These are phyloP conservation scores for Stachybotrys elegans DNA, from an alignment of 2,329 filamentous ascomycete genomes.

Conservation along the genomic window DNA sequence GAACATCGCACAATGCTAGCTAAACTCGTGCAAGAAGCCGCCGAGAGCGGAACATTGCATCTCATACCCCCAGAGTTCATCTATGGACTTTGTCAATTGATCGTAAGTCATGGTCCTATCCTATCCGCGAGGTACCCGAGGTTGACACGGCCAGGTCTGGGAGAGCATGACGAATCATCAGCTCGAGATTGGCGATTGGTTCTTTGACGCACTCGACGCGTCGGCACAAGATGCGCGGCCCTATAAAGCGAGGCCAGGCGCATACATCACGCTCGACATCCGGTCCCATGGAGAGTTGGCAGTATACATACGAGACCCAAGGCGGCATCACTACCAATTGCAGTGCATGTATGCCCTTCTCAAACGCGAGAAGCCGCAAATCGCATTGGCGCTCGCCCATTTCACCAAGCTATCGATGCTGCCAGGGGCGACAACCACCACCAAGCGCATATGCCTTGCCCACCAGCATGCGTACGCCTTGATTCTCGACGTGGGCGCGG, in stretches of 20 bases:
- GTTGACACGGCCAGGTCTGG: slow-evolving; percentile 7
- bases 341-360: slow-evolving; percentile 11
- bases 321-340: slow-evolving; percentile 6
- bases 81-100: slow-evolving; percentile 12
- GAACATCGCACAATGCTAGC: slow-evolving; percentile 12
- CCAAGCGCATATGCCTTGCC: slow-evolving; percentile 1
- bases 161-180: slow-evolving; percentile 13
- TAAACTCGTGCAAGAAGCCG: slow-evolving; percentile 11
- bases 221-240: slow-evolving; percentile 9
- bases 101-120: slow-evolving; percentile 9
- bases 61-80: slow-evolving; percentile 11
- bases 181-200: slow-evolving; percentile 14
- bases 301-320: slow-evolving; percentile 10
- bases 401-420: slow-evolving; percentile 4
- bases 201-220: slow-evolving; percentile 11
- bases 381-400: slow-evolving; percentile 4
- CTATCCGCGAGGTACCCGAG: fast-evolving
- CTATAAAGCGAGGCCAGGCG: slow-evolving; percentile 10
- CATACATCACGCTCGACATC: slow-evolving; percentile 11
- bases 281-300: slow-evolving; percentile 9
- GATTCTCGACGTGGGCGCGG: slow-evolving; percentile 7
- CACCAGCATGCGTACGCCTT: slow-evolving; percentile 11
- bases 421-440: background rate
- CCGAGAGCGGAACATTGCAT: slow-evolving; percentile 4
- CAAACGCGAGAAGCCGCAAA: slow-evolving; percentile 8